Evolutionary conservation across 202 grass and related monocot genomes (phyloP).

Genomic region (Musa balbisiana): DNA sequence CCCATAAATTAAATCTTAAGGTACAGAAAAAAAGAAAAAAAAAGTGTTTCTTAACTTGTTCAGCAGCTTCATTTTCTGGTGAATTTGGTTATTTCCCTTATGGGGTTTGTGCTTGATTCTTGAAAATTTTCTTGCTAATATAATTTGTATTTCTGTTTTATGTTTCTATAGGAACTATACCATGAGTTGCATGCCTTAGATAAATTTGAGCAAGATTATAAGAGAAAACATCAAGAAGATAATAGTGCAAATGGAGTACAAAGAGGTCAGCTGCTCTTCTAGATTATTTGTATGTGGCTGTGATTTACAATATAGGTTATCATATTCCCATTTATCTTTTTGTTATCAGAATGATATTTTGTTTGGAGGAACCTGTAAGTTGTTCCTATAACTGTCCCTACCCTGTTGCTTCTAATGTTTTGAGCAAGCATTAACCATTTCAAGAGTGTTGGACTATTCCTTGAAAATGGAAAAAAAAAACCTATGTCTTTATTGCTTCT

Average conservation of each 20-base stretch:
- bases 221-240: conserved; percentile 42
- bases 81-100: not conserved
- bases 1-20: no score
- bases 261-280: conserved; percentile 42
- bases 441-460: no score
- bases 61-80: not conserved
- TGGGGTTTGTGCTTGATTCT: not conserved
- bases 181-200: conserved; percentile 83
- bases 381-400: no score
- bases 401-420: no score
- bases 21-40: no score
- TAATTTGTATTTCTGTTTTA: not conserved
- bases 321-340: not conserved
- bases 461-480: no score
- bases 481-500: no score
- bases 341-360: not conserved
- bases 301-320: not conserved
- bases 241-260: conserved; percentile 34
- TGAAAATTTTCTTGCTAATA: conserved; percentile 12
- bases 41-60: no score
- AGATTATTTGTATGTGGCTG: no score
- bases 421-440: no score
- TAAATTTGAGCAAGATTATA: conserved; percentile 82
- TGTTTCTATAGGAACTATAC: conserved; percentile 72
- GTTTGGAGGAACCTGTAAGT: no score